Conservation (phyloP, 768 basidiomycete species). For the Trametes cingulata region DNA sequence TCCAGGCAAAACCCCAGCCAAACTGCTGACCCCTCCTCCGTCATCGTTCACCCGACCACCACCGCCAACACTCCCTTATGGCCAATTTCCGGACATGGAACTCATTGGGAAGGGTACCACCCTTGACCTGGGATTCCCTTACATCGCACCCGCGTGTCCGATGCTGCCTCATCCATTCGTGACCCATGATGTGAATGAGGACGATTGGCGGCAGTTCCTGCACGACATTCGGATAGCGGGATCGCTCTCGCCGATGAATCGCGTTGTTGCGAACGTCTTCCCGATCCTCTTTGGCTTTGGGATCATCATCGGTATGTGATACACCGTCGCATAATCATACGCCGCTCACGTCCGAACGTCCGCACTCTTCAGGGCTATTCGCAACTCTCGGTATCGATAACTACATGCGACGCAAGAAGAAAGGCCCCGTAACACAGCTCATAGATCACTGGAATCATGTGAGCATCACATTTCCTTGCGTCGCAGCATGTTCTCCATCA, state of each 20-base stretch:
- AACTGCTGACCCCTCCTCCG: constrained; percentile 22
- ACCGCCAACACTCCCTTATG: not conserved
- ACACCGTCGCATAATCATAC: not conserved
- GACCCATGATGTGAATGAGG: constrained; percentile 47
- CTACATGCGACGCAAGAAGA: constrained; percentile 40
- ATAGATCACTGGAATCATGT: constrained; percentile 56
- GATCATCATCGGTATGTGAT: constrained; percentile 4
- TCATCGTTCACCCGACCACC: constrained; percentile 16
- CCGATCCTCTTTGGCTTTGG: constrained; percentile 7
- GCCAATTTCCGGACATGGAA: constrained; percentile 32
- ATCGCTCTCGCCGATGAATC: constrained; percentile 19
- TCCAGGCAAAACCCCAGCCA: constrained; percentile 12
- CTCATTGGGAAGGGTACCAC: constrained; percentile 34
- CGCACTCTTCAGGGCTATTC: constrained; percentile 28
- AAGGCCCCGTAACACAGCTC: constrained; percentile 39
- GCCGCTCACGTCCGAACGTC: not conserved
- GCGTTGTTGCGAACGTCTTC: constrained; percentile 8
- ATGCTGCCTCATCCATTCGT: constrained; percentile 47
- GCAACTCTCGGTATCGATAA: constrained; percentile 16
- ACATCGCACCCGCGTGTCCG: constrained; percentile 41
- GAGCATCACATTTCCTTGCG: constrained; percentile 9
- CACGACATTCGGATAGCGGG: constrained; percentile 19
- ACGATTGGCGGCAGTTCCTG: constrained; percentile 43
- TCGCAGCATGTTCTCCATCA: too few species aligned
- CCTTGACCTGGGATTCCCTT: constrained; percentile 47